Conservation (phyloP, 495 filamentous ascomycete species). For the Parathielavia hyrcaniae region DNA sequence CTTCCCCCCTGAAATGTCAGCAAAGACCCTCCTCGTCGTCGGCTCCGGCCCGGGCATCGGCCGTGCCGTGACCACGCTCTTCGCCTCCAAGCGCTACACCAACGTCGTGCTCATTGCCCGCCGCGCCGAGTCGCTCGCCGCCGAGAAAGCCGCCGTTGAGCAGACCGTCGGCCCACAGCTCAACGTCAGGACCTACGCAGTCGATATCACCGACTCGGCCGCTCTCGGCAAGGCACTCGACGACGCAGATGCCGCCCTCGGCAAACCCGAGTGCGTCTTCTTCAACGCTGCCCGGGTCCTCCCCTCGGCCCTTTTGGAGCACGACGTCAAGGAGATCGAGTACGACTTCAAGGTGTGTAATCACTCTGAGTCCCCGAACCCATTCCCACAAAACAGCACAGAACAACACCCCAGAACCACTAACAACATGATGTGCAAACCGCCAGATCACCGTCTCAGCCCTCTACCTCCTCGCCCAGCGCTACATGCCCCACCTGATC, state of each 20-base stretch:
- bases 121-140: constrained; percentile 28
- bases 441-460: constrained; percentile 37
- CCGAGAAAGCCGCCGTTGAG: constrained; percentile 29
- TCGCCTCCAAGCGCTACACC: constrained; percentile 34
- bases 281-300: constrained; percentile 40
- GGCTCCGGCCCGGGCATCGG: constrained; percentile 43
- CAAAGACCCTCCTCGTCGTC: constrained; percentile 31
- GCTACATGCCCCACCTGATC: constrained; percentile 33
- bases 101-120: constrained; percentile 39
- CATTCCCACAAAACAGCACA: not conserved
- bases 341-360: constrained; percentile 35
- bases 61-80: constrained; percentile 30
- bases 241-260: constrained; percentile 28
- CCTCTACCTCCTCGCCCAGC: constrained; percentile 32
- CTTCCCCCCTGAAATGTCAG: not conserved
- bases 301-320: constrained; percentile 25
- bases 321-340: constrained; percentile 33
- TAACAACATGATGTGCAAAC: too few species aligned
- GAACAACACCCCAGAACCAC: too few species aligned
- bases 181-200: constrained; percentile 27
- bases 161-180: constrained; percentile 17
- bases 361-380: not conserved
- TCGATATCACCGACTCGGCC: constrained; percentile 32
- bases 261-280: constrained; percentile 33
- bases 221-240: constrained; percentile 27